A percentile compares a stretch with the other conserved stretches of the same genome.
These are phyloP conservation scores for Exophiala mesophila DNA, from an alignment of 2,329 filamentous ascomycete species.

Conservation along the genomic window DNA sequence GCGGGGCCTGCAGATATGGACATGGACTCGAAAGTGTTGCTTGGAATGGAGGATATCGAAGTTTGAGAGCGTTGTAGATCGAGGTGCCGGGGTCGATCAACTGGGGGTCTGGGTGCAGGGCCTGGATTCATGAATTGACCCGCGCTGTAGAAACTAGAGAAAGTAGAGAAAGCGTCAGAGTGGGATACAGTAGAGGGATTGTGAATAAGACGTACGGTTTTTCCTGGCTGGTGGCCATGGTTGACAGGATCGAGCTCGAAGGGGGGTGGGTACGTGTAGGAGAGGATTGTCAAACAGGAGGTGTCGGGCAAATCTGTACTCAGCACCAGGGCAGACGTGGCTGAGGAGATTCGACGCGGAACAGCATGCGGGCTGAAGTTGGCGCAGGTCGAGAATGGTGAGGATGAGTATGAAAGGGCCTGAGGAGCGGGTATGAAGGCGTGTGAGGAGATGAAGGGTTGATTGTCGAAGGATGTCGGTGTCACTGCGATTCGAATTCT, in stretches of 20 bases:
- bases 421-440: neutral
- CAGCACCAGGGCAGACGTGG: conserved; percentile 12
- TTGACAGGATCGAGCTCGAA: conserved; percentile 1
- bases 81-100: conserved; percentile 69
- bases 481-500: neutral
- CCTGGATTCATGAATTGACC: conserved; percentile 93
- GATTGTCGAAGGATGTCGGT: neutral
- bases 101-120: conserved; percentile 84
- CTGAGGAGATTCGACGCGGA: conserved; percentile 8
- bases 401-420: conserved; percentile 1
- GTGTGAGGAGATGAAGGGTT: neutral
- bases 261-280: conserved; percentile 3
- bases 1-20: conserved; percentile 58
- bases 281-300: conserved; percentile 11
- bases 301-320: conserved; percentile 3
- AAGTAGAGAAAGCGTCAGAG: too few species aligned
- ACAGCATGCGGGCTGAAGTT: conserved; percentile 16
- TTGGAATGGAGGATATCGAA: conserved; percentile 66
- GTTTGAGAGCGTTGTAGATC: conserved; percentile 68
- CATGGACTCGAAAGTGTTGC: conserved; percentile 66
- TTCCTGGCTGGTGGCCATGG: conserved; percentile 20
- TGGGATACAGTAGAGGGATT: neutral
- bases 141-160: conserved; percentile 53
- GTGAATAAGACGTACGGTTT: conserved; percentile 14
- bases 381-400: conserved; percentile 4